Percentiles rank a stretch among this genome's conserved stretches.
phyloP scores from a whole-genome alignment of 2,329 filamentous ascomycete genomes.

The Fusarium papillatum region DNA sequence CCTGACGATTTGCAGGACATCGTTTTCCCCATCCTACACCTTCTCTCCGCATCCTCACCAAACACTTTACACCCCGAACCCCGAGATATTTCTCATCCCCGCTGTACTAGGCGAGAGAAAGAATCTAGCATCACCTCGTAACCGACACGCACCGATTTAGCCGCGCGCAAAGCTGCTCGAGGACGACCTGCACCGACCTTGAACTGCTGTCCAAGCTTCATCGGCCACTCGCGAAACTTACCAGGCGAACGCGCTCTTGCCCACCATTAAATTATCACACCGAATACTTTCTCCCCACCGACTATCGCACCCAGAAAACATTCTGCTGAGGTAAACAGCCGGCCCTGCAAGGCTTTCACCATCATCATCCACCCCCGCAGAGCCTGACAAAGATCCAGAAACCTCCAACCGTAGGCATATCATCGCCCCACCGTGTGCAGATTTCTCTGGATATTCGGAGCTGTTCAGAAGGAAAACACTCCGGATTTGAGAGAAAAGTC shows the following conservation, averaged over 20 bases:
- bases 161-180: conserved; percentile 50
- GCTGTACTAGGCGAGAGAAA: conserved; percentile 19
- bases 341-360: conserved; percentile 1
- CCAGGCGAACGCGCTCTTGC: conserved; percentile 25
- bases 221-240: conserved; percentile 30
- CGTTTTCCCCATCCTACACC: conserved; percentile 47
- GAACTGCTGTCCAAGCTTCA: conserved; percentile 46
- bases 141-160: conserved; percentile 30
- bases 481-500: conserved; percentile 51
- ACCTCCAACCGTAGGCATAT: conserved; percentile 13
- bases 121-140: conserved; percentile 8
- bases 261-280: conserved; percentile 9
- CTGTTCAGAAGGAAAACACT: conserved; percentile 50
- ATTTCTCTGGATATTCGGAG: conserved; percentile 38
- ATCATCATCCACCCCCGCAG: conserved; percentile 6
- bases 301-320: neutral
- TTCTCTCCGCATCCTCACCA: conserved; percentile 47
- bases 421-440: conserved; percentile 23
- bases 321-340: conserved; percentile 2
- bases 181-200: conserved; percentile 58
- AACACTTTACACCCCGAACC: conserved; percentile 36
- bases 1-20: conserved; percentile 53
- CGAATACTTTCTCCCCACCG: conserved; percentile 1
- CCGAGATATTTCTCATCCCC: conserved; percentile 29
- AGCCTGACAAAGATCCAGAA: conserved; percentile 21